These are phyloP conservation scores for Aspergillus pseudoglaucus DNA, from an alignment of 2,329 filamentous ascomycete genomes.

Conservation along the genomic window DNA sequence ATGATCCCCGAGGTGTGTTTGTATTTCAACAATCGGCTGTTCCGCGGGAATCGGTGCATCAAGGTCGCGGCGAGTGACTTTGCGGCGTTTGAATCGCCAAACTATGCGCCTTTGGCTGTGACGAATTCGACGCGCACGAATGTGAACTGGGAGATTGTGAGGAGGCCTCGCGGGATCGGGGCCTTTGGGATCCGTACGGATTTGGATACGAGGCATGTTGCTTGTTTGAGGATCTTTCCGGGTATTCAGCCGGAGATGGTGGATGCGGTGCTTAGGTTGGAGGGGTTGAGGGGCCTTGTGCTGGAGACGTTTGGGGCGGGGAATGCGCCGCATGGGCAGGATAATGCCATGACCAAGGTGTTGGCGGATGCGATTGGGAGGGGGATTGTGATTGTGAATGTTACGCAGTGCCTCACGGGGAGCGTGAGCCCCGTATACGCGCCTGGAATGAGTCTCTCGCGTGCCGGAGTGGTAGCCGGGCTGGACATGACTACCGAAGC, in stretches of 20 bases:
- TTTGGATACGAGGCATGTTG: constrained; percentile 80
- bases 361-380: constrained; percentile 70
- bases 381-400: constrained; percentile 80
- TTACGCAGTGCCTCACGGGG: constrained; percentile 75
- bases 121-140: constrained; percentile 75
- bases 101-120: constrained; percentile 70
- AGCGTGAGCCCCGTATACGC: constrained; percentile 74
- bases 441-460: constrained; percentile 67
- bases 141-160: constrained; percentile 72
- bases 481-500: constrained; percentile 86
- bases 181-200: constrained; percentile 68
- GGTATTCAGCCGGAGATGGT: constrained; percentile 93
- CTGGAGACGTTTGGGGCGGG: constrained; percentile 91
- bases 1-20: constrained; percentile 89
- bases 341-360: constrained; percentile 71
- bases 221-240: constrained; percentile 82
- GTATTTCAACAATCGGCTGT: constrained; percentile 88
- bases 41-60: constrained; percentile 79
- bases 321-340: constrained; percentile 76
- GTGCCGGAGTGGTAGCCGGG: constrained; percentile 81
- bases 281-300: constrained; percentile 73
- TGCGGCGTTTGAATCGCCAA: constrained; percentile 83
- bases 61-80: constrained; percentile 85
- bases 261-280: constrained; percentile 69
- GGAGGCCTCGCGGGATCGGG: constrained; percentile 66